phyloP scores from a whole-genome alignment of 2,329 filamentous ascomycete genomes.

The Fusarium lyarnte region DNA sequence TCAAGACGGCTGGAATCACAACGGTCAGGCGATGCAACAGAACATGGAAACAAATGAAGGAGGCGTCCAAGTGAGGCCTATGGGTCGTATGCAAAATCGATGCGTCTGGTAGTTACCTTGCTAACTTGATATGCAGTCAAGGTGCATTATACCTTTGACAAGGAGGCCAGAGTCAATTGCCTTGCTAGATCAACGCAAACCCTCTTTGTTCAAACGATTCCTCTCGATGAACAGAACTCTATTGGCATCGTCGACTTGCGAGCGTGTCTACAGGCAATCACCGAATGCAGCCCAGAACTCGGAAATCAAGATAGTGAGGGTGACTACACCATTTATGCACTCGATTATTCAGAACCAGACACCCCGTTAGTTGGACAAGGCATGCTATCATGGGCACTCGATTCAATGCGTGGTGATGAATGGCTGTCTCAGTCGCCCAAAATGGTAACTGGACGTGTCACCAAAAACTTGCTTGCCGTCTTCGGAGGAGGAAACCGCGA shows the following conservation, averaged over 20 bases:
- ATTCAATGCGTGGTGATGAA: conserved; percentile 48
- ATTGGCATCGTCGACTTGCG: conserved; percentile 91
- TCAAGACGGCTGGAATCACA: conserved; percentile 47
- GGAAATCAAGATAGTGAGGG: conserved; percentile 73
- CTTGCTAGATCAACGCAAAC: conserved; percentile 85
- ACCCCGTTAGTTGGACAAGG: conserved; percentile 94
- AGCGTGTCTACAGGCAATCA: conserved; percentile 85
- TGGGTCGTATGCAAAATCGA: conserved; percentile 68
- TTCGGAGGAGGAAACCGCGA: conserved; percentile 86
- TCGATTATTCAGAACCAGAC: conserved; percentile 95
- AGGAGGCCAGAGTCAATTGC: conserved; percentile 87
- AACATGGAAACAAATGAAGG: conserved; percentile 51
- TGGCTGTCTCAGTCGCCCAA: conserved; percentile 67
- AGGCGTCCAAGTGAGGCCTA: conserved; percentile 68
- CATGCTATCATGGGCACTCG: conserved; percentile 87
- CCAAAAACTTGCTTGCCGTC: conserved; percentile 83
- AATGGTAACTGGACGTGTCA: conserved; percentile 89
- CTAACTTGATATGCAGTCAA: conserved; percentile 72
- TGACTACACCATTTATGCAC: conserved; percentile 97
- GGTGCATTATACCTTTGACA: conserved; percentile 95
- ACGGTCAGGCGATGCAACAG: conserved; percentile 44
- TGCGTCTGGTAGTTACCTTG: conserved; percentile 9
- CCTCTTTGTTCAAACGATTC: conserved; percentile 81
- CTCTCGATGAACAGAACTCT: conserved; percentile 79
- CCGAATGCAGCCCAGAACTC: conserved; percentile 84